Conservation (phyloP, 169 alveolate species). For the Toxoplasma gondii region DNA sequence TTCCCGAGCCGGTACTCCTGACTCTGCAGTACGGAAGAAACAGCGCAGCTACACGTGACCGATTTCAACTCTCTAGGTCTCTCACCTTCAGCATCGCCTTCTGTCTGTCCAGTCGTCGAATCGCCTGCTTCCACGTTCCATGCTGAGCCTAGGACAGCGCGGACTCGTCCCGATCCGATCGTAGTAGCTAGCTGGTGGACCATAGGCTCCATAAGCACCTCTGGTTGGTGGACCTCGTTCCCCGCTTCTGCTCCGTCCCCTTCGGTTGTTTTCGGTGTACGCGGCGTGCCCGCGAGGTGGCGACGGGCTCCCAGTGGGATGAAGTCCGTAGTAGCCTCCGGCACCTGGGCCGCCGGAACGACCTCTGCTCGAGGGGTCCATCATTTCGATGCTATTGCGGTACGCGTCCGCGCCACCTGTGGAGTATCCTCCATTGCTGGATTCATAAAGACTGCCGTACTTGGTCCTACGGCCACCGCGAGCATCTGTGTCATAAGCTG, state of each 20-base stretch:
- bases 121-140: neutral
- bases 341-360: neutral
- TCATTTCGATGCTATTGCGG: neutral
- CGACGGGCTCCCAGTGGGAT: neutral
- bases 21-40: no score
- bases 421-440: neutral
- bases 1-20: no score
- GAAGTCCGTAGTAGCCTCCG: neutral
- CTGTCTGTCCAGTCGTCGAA: constrained; percentile 26
- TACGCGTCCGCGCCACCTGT: neutral
- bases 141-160: neutral
- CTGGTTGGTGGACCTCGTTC: neutral
- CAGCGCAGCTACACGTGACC: no score
- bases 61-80: neutral
- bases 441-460: neutral
- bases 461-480: neutral
- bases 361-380: neutral
- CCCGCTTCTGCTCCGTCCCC: constrained; percentile 28
- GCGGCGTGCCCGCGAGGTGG: neutral
- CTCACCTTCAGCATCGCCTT: constrained; percentile 25
- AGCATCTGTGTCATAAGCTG: neutral
- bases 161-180: neutral
- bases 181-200: neutral
- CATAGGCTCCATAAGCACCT: neutral
- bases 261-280: neutral